A percentile compares a stretch with the other conserved stretches of the same genome.
Evolutionary conservation across 176 grass and related monocot species (phyloP).

Genomic region (Coix lacrymajobi): DNA sequence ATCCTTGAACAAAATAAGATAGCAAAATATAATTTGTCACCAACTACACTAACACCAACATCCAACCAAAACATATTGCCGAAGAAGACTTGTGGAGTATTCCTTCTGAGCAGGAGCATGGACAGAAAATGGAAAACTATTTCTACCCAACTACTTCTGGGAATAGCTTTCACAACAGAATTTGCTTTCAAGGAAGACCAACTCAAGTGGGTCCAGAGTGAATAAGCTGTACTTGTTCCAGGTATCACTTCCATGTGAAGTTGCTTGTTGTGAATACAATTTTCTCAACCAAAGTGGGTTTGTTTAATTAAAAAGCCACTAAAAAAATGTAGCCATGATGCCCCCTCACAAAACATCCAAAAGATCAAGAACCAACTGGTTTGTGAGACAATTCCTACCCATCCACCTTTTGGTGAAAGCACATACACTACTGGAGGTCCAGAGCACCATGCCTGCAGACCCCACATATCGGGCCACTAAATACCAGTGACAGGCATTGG

Average conservation of each 20-base stretch:
- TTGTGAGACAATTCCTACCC: not conserved
- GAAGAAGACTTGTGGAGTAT: not conserved
- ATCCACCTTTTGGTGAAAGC: slow-evolving; percentile 14
- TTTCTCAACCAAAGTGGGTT: not conserved
- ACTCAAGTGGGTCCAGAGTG: not conserved
- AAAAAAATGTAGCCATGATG: not conserved
- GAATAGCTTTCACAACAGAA: not conserved
- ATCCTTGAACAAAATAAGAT: not conserved
- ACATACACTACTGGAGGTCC: slow-evolving; percentile 1
- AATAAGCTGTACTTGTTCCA: not conserved
- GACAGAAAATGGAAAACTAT: not conserved
- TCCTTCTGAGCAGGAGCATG: not conserved
- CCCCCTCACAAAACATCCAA: not conserved
- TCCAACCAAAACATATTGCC: not conserved
- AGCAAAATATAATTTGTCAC: not conserved
- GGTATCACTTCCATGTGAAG: not conserved
- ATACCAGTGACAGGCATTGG: slow-evolving; percentile 6
- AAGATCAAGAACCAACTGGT: slow-evolving; percentile 11
- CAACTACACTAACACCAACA: not conserved
- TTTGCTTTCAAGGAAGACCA: slow-evolving; percentile 19
- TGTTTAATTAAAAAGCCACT: not conserved
- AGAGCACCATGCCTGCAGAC: slow-evolving; percentile 16
- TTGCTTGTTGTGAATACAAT: not conserved
- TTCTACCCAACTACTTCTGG: not conserved
- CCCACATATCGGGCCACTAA: slow-evolving; percentile 3